phyloP scores from a whole-genome alignment of 768 basidiomycete species.

The Atractiella rhizophila region DNA sequence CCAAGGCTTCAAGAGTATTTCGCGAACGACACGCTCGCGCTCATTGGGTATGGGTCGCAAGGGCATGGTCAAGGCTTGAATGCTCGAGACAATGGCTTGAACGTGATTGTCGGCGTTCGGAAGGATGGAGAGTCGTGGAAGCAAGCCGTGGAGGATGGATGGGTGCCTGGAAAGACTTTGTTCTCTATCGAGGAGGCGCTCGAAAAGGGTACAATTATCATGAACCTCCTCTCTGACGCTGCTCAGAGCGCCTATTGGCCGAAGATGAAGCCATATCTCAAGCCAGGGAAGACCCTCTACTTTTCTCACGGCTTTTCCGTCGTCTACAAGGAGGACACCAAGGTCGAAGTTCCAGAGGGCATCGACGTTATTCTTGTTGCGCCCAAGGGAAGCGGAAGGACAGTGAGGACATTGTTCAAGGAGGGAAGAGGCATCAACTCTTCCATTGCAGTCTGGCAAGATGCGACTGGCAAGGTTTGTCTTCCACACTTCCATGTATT shows the following conservation, averaged over 20 bases:
- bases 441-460: conserved; percentile 70
- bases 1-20: conserved; percentile 98
- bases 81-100: conserved; percentile 94
- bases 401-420: conserved; percentile 98
- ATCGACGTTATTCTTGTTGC: conserved; percentile 98
- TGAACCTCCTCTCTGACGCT: conserved; percentile 97
- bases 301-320: conserved; percentile 99
- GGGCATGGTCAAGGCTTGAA: conserved; percentile 97
- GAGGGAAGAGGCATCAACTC: conserved; percentile 98
- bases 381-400: conserved; percentile 94
- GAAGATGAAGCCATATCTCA: conserved; percentile 68
- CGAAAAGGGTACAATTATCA: conserved; percentile 84
- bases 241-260: conserved; percentile 97
- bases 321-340: conserved; percentile 90
- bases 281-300: conserved; percentile 99
- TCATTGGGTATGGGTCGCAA: conserved; percentile 96
- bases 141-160: conserved; percentile 83
- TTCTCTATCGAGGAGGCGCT: conserved; percentile 98
- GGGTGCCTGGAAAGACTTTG: conserved; percentile 91
- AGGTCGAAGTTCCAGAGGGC: conserved; percentile 68
- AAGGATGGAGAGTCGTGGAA: conserved; percentile 91
- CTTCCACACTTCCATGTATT: neutral
- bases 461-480: conserved; percentile 76
- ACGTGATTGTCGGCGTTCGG: conserved; percentile 94
- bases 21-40: conserved; percentile 95